Evolutionary conservation across 2,329 filamentous ascomycete genomes (phyloP), one percentile per base, ranked within the genome.

Genomic region (Fusarium subtropicale): DNA sequence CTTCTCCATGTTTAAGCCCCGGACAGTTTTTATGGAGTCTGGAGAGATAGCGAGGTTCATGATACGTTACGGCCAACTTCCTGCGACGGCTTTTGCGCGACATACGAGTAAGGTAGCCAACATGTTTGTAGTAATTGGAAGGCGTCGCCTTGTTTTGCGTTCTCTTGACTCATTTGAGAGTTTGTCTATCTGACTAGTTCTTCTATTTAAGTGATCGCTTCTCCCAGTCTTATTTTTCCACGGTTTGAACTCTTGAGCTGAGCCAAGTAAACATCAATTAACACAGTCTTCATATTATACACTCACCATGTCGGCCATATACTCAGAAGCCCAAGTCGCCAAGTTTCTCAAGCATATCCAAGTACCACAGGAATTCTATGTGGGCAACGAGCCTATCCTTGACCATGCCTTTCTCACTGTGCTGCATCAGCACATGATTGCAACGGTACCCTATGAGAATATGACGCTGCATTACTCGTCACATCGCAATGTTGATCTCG

Each of bases 361-460:
- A 70, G 69, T 77, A 39, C 75, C 75, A 16, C 58, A 68, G n/a
- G 69, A 75, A 31, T 76, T 69, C 46, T 75, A 73, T 26, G 60
- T 71, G 26, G 72, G 66, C 11, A 74, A 72, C 42, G 64, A 76
- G 28, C 75, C 74, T 44, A 69, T 73, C 36, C 65, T 72, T 12
- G 72, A 76, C 38, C 71, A 75, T 59, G 71, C 67, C 20, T 76
- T 83, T 68, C 73, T 84, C 58, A 75, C 76, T 28, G 76, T 79
- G 42, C 69, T 83, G 51, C 80, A 86, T 66, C 64, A 74, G 46
- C 76, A 84, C 68, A 84, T 85, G 66, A 82, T 88, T 56, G 78
- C 84, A 1, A 79, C 80, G 1, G 77, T 88, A 31, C 86, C 86
- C 0, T 89, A 87, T 61, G 86, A 89, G 47, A 88, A 88, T 67